Conservation (phyloP, 176 grass and related monocot genomes). For the Carex pumila region DNA sequence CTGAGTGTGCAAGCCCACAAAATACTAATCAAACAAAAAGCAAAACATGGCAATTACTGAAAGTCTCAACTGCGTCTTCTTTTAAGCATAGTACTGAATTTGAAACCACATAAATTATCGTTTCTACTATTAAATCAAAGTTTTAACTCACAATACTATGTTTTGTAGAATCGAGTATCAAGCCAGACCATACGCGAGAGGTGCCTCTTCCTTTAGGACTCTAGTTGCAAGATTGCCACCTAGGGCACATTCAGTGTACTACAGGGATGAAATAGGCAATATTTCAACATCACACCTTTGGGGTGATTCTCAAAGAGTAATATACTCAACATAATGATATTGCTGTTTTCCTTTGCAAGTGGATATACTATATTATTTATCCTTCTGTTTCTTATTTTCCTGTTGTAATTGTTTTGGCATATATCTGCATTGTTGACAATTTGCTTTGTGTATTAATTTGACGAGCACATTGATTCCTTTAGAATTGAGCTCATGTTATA, state of each 20-base stretch:
- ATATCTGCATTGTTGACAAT: too few species aligned
- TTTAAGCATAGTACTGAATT: background rate
- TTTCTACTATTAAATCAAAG: background rate
- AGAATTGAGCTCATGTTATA: background rate
- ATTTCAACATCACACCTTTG: constrained; percentile 96
- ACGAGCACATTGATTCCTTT: constrained; percentile 8
- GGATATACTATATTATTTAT: background rate
- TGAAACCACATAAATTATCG: background rate
- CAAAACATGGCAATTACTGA: background rate
- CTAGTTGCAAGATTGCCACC: constrained; percentile 76
- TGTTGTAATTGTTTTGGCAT: background rate
- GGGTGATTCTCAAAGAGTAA: constrained; percentile 92
- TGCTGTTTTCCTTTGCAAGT: background rate
- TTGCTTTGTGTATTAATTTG: constrained; percentile 15
- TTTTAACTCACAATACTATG: constrained; percentile 11
- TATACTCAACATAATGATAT: background rate
- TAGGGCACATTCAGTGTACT: constrained; percentile 91
- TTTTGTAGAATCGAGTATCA: constrained; percentile 85
- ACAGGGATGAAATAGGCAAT: constrained; percentile 99
- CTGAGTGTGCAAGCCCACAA: background rate
- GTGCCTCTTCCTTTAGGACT: constrained; percentile 78
- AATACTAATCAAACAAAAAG: background rate
- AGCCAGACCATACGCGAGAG: constrained; percentile 64
- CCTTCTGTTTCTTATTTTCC: background rate
- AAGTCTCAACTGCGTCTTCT: background rate